Evolutionary conservation across 148 eudicot species (phyloP).

Genomic region (Oxyria digyna): DNA sequence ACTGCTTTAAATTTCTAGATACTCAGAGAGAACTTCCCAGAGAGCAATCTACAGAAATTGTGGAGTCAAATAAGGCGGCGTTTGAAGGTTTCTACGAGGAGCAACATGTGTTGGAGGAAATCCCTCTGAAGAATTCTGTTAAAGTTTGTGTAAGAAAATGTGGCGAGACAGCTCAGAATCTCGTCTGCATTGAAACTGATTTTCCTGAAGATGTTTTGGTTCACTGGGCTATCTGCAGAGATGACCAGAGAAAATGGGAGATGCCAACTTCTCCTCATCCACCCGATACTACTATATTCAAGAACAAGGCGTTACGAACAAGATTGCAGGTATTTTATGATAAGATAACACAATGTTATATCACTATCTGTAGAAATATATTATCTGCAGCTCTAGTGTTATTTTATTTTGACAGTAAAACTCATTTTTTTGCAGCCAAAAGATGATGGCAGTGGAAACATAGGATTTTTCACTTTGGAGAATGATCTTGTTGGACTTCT

Average conservation of each 20-base stretch:
- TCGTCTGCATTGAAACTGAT: conserved; percentile 62
- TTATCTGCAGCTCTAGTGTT: neutral
- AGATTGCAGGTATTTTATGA: conserved; percentile 53
- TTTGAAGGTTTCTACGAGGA: conserved; percentile 59
- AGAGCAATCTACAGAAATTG: conserved; percentile 19
- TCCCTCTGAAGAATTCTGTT: conserved; percentile 29
- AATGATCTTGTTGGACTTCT: conserved; percentile 40
- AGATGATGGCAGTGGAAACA: conserved; percentile 43
- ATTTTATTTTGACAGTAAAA: neutral
- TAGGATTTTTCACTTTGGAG: conserved; percentile 43
- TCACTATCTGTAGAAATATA: neutral
- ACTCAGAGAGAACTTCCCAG: neutral
- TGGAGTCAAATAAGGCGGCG: conserved; percentile 18
- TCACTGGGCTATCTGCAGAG: conserved; percentile 84
- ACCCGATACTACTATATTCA: conserved; percentile 50
- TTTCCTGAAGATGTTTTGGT: conserved; percentile 64
- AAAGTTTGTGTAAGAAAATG: conserved; percentile 43
- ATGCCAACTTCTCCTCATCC: conserved; percentile 68
- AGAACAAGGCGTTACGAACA: conserved; percentile 77
- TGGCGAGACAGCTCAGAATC: conserved; percentile 41
- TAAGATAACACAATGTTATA: no score
- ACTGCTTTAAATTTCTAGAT: neutral
- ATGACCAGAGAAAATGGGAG: conserved; percentile 53
- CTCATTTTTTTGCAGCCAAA: conserved; percentile 38
- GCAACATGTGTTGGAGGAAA: conserved; percentile 42